Percentiles rank a stretch among this genome's conserved stretches.
phyloP scores from a whole-genome alignment of 306 rosid species.

The Castanospermum australe region DNA sequence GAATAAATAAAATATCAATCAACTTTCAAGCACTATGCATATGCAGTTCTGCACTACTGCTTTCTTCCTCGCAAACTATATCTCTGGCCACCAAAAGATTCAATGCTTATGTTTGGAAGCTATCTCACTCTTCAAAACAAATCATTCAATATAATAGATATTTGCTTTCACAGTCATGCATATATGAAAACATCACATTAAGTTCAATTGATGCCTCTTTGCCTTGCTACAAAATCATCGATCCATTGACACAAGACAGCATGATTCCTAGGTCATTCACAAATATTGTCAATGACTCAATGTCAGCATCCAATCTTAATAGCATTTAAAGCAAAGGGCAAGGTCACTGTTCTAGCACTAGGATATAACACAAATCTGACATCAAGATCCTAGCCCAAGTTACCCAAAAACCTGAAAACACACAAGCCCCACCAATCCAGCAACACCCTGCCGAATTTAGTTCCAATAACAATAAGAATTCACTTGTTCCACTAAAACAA shows the following conservation, averaged over 20 bases:
- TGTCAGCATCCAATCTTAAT: neutral
- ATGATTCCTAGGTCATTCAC: neutral
- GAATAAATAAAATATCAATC: neutral
- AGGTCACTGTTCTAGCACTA: neutral
- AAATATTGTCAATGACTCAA: neutral
- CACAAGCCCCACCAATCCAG: neutral
- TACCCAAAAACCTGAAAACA: neutral
- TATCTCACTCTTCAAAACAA: slow-evolving; percentile 2
- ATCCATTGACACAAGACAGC: neutral
- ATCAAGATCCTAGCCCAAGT: neutral
- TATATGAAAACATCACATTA: neutral
- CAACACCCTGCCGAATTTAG: neutral
- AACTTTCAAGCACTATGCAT: slow-evolving; percentile 11
- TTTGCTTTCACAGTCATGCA: neutral
- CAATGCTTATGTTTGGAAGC: neutral
- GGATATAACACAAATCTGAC: neutral
- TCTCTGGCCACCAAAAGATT: neutral
- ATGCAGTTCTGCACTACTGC: neutral
- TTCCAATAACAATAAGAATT: no score
- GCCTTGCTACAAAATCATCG: neutral
- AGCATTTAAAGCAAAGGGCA: neutral
- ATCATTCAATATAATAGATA: neutral
- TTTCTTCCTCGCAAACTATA: neutral
- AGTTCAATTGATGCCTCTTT: neutral
- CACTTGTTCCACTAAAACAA: no score